Evolutionary conservation across 768 basidiomycete genomes (phyloP).

Genomic region (Leccinum rimulosum): DNA sequence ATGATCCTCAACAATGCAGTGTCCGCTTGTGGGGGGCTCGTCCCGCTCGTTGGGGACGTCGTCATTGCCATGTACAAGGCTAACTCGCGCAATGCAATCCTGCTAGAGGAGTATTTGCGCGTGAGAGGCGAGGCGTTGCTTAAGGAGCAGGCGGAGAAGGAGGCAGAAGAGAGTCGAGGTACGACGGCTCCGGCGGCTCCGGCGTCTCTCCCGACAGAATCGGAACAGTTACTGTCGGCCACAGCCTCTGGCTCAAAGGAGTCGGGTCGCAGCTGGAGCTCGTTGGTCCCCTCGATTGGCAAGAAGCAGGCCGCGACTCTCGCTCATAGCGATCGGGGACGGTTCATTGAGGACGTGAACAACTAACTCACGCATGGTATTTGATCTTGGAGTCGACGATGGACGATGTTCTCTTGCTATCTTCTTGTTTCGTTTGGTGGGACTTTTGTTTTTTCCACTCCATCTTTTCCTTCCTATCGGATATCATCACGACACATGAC

Average conservation of each 20-base stretch:
- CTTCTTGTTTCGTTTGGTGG: neutral
- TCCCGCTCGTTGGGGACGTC: conserved; percentile 78
- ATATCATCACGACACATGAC: neutral
- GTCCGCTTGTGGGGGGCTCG: conserved; percentile 59
- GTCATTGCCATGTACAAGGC: conserved; percentile 77
- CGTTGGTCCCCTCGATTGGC: conserved; percentile 10
- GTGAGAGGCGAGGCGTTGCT: conserved; percentile 74
- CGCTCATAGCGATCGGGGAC: conserved; percentile 11
- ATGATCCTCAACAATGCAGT: conserved; percentile 81
- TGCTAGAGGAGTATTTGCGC: conserved; percentile 82
- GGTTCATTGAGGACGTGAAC: neutral
- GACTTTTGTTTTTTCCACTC: neutral
- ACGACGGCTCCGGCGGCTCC: conserved; percentile 2
- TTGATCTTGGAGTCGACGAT: neutral
- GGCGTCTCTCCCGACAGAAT: conserved; percentile 33
- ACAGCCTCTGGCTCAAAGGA: conserved; percentile 47
- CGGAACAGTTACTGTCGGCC: conserved; percentile 52
- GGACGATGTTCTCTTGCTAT: neutral
- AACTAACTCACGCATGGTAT: neutral
- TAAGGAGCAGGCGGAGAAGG: conserved; percentile 41
- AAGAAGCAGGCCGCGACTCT: conserved; percentile 3
- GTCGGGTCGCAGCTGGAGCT: conserved; percentile 21
- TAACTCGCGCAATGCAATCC: conserved; percentile 83
- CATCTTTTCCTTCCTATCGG: neutral
- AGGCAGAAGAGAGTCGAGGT: conserved; percentile 18